A percentile compares a stretch with the other conserved stretches of the same genome.
These are phyloP conservation scores for Pyricularia pennisetigena DNA, from an alignment of 2,329 filamentous ascomycete genomes.

Conservation along the genomic window DNA sequence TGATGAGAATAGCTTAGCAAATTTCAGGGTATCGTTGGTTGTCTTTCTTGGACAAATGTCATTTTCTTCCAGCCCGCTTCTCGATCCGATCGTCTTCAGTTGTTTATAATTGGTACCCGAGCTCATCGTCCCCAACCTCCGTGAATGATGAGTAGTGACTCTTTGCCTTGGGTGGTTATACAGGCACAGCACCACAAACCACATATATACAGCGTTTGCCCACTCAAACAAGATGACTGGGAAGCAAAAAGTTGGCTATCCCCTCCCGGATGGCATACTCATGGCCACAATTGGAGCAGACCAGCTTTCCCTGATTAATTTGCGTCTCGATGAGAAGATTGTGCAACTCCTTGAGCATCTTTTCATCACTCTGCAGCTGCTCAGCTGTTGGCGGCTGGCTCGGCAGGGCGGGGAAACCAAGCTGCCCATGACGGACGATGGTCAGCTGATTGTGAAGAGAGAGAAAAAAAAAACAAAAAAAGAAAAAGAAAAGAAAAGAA, in stretches of 20 bases:
- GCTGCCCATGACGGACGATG: conserved; percentile 32
- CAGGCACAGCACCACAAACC: neutral
- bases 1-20: neutral
- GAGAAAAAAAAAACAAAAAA: neutral
- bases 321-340: conserved; percentile 79
- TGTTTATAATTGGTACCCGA: neutral
- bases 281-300: conserved; percentile 85
- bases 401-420: conserved; percentile 69
- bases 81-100: neutral
- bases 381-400: conserved; percentile 51
- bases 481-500: neutral
- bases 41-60: neutral
- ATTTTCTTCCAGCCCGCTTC: neutral
- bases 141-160: neutral
- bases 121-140: neutral
- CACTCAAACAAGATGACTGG: conserved; percentile 73
- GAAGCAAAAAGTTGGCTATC: conserved; percentile 91
- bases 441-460: neutral
- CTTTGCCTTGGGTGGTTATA: neutral
- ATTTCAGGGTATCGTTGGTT: neutral
- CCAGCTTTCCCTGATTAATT: conserved; percentile 78
- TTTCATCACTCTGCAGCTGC: conserved; percentile 54
- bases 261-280: conserved; percentile 88
- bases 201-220: neutral
- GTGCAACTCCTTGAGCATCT: conserved; percentile 69